Evolutionary conservation across 1,284 basidiomycete genomes (phyloP).

Genomic region (Volvariella surrecta): DNA sequence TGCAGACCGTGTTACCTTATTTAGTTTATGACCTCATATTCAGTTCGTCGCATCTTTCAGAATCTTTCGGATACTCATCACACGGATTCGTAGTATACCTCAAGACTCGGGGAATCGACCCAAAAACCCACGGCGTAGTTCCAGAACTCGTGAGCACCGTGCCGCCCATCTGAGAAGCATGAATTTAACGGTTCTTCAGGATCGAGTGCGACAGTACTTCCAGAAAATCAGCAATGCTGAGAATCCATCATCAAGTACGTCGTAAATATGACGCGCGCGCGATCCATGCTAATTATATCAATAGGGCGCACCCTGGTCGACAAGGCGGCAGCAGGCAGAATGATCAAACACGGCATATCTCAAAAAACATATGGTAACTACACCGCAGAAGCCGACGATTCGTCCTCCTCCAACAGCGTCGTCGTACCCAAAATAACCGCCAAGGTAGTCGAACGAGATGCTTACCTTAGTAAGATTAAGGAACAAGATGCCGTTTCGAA

Average conservation of each 20-base stretch:
- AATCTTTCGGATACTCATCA: background rate
- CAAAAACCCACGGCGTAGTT: constrained; percentile 67
- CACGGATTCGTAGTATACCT: constrained; percentile 51
- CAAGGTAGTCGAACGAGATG: constrained; percentile 60
- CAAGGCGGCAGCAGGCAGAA: constrained; percentile 69
- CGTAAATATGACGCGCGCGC: no score
- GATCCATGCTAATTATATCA: no score
- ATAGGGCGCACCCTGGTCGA: constrained; percentile 50
- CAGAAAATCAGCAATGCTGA: constrained; percentile 72
- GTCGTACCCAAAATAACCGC: constrained; percentile 51
- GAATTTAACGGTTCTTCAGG: constrained; percentile 28
- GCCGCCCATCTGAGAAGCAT: constrained; percentile 1
- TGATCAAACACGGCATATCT: constrained; percentile 77
- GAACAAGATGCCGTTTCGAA: constrained; percentile 36
- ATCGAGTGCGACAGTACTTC: constrained; percentile 70
- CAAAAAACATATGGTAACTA: constrained; percentile 25
- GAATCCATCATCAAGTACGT: constrained; percentile 51
- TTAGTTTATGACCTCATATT: constrained; percentile 79
- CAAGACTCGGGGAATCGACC: constrained; percentile 68
- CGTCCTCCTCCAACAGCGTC: background rate
- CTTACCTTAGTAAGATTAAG: constrained; percentile 48
- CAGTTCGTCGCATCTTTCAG: constrained; percentile 36
- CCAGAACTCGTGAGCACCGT: constrained; percentile 56
- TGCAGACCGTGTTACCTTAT: constrained; percentile 68
- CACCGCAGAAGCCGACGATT: constrained; percentile 6